Evolutionary conservation across 2,329 filamentous ascomycete genomes (phyloP).

Genomic region (Sporothrix schenckii): DNA sequence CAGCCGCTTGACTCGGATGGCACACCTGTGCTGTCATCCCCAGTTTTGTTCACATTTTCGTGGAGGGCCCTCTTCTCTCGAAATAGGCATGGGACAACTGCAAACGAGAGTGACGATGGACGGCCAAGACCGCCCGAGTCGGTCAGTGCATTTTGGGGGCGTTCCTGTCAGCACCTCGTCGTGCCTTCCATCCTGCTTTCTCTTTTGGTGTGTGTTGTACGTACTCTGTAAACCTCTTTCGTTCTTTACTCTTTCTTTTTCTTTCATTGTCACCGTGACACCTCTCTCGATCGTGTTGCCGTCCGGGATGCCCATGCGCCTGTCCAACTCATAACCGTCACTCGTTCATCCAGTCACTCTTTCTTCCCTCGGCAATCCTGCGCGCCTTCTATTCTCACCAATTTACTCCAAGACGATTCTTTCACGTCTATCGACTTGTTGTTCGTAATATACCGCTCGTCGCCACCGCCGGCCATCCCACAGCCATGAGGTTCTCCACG

Average conservation of each 20-base stretch:
- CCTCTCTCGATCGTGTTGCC: constrained; percentile 6
- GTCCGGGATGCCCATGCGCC: constrained; percentile 20
- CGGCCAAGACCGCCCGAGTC: constrained; percentile 22
- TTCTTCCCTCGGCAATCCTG: not conserved
- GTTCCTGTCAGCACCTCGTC: not conserved
- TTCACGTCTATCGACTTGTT: not conserved
- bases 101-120: constrained; percentile 13
- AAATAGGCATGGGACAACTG: too few species aligned
- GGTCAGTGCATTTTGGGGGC: constrained; percentile 3
- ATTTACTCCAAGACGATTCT: too few species aligned
- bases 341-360: not conserved
- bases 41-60: constrained; percentile 13
- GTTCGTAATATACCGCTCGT: not conserved
- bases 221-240: not conserved
- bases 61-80: not conserved
- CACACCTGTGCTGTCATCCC: not conserved
- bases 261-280: constrained; percentile 1
- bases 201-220: not conserved
- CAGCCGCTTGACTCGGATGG: constrained; percentile 13
- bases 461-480: not conserved
- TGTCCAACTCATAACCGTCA: constrained; percentile 24
- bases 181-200: not conserved
- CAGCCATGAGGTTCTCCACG: constrained; percentile 30
- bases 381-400: too few species aligned
- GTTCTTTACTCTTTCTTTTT: not conserved